phyloP scores from a whole-genome alignment of 345 rosid genomes.

The Eucalyptus tenuipes region DNA sequence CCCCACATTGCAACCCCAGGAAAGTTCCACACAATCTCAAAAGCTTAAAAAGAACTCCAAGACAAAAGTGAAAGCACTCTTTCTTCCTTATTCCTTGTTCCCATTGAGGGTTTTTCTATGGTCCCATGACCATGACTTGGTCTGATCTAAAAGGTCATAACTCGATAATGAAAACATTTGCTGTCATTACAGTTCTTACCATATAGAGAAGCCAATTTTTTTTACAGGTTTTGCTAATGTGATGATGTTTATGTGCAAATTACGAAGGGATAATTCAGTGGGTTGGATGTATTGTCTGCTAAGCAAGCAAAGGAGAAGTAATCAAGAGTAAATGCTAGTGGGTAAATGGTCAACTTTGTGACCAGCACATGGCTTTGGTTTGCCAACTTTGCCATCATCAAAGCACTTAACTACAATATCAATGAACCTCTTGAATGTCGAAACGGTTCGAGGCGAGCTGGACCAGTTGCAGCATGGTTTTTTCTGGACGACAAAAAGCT shows the following conservation, averaged over 20 bases:
- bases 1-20: not conserved
- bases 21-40: not conserved
- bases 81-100: not conserved
- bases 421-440: not conserved
- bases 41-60: not conserved
- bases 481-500: not conserved
- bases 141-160: not conserved
- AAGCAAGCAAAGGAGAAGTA: not conserved
- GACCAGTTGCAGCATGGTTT: not conserved
- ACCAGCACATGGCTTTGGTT: not conserved
- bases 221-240: not conserved
- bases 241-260: not conserved
- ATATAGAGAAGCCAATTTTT: not conserved
- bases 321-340: not conserved
- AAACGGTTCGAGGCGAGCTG: not conserved
- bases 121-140: not conserved
- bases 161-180: not conserved
- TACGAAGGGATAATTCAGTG: not conserved
- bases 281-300: not conserved
- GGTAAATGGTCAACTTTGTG: not conserved
- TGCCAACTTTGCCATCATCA: not conserved
- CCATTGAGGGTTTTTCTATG: not conserved
- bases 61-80: not conserved
- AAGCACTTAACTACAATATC: not conserved
- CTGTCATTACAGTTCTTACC: not conserved